Percentiles rank a stretch among this genome's conserved stretches.
Evolutionary conservation across 2,329 filamentous ascomycete genomes (phyloP).

Genomic region (Hypoxylon sp.): DNA sequence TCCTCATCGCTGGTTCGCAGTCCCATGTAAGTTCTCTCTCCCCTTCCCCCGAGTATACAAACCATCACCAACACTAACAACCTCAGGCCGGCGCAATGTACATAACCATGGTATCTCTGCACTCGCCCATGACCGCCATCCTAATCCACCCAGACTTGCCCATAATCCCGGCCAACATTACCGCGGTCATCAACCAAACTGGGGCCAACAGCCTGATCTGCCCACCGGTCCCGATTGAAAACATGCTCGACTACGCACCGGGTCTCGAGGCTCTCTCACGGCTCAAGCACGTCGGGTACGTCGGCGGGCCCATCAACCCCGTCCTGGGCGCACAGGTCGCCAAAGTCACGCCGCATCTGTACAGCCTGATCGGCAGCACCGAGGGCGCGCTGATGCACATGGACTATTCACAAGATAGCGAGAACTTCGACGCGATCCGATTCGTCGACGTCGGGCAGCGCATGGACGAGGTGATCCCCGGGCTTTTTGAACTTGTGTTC

Average conservation of each 20-base stretch:
- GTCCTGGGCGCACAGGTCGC: conserved; percentile 33
- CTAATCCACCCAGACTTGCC: conserved; percentile 34
- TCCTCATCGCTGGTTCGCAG: conserved; percentile 27
- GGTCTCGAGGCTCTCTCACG: conserved; percentile 32
- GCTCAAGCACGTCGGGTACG: conserved; percentile 38
- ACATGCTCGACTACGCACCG: conserved; percentile 33
- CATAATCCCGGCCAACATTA: conserved; percentile 38
- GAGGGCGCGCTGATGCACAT: conserved; percentile 34
- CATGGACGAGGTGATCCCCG: conserved; percentile 45
- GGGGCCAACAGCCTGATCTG: conserved; percentile 28
- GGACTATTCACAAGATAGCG: conserved; percentile 34
- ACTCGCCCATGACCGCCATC: conserved; percentile 31
- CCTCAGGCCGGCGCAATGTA: conserved; percentile 30
- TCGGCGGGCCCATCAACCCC: conserved; percentile 41
- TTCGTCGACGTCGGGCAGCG: conserved; percentile 44
- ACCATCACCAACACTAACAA: conserved; percentile 7
- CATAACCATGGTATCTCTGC: conserved; percentile 21
- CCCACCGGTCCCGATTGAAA: conserved; percentile 39
- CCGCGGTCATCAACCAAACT: conserved; percentile 30
- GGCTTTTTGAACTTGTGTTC: conserved; percentile 45
- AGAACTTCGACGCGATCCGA: conserved; percentile 41
- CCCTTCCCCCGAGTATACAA: not conserved
- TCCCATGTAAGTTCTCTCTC: conserved; percentile 28
- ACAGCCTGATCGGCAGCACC: conserved; percentile 38
- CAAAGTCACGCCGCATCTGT: conserved; percentile 35